Evolutionary conservation across 495 filamentous ascomycete genomes (phyloP).

Genomic region (Aspergillus mulundensis): DNA sequence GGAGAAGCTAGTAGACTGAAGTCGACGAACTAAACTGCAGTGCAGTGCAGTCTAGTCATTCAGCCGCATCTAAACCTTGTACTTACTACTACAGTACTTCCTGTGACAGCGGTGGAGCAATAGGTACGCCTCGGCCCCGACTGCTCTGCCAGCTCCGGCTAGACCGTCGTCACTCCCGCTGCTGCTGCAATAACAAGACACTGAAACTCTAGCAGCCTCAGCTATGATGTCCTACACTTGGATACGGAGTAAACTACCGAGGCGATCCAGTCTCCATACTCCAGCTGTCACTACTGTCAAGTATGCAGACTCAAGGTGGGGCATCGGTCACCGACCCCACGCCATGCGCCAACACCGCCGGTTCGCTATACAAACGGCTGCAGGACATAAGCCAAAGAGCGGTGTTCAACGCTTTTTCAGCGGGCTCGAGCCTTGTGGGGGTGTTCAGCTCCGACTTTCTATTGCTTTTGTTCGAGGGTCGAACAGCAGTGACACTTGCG

Average conservation of each 20-base stretch:
- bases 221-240: too few species aligned
- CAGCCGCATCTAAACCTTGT: not conserved
- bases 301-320: not conserved
- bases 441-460: slow-evolving; percentile 5
- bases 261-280: too few species aligned
- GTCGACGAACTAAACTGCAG: not conserved
- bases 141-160: too few species aligned
- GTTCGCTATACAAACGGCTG: not conserved
- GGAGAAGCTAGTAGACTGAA: not conserved
- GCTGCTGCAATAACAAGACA: too few species aligned
- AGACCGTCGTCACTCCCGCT: too few species aligned
- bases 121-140: not conserved
- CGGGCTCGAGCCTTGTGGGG: not conserved
- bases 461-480: not conserved
- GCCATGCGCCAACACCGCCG: not conserved
- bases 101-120: not conserved
- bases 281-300: too few species aligned
- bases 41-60: not conserved
- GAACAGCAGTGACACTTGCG: too few species aligned
- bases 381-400: not conserved
- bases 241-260: too few species aligned
- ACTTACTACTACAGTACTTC: too few species aligned
- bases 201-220: too few species aligned
- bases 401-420: not conserved
- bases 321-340: not conserved